phyloP scores from a whole-genome alignment of 139 green algal genomes.

The Eudorina sp. region DNA sequence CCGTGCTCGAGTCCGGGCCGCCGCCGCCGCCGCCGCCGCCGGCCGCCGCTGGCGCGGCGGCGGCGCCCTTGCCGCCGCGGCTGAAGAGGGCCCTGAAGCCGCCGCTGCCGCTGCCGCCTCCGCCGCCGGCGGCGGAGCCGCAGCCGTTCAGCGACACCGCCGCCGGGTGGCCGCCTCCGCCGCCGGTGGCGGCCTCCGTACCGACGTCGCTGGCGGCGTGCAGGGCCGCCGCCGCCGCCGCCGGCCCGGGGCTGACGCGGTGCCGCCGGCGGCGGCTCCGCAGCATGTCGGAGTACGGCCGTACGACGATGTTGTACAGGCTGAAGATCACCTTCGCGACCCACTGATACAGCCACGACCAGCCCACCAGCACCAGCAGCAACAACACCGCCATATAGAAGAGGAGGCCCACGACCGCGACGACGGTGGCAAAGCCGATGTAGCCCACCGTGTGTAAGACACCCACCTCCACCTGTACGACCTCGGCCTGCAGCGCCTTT shows the following conservation, averaged over 20 bases:
- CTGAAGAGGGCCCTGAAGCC: background rate
- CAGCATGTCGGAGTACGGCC: background rate
- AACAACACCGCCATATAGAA: background rate
- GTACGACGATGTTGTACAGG: background rate
- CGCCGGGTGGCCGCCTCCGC: background rate
- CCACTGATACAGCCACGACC: constrained; percentile 30
- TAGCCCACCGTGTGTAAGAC: background rate
- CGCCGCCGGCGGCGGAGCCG: background rate
- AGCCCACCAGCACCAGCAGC: constrained; percentile 12
- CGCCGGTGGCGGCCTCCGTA: background rate
- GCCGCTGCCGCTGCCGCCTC: background rate
- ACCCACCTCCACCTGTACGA: background rate
- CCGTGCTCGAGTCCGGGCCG: too few species aligned
- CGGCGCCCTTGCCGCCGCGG: background rate
- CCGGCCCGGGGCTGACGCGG: background rate
- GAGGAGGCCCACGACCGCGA: background rate
- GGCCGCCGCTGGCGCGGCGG: background rate
- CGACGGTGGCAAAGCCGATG: background rate
- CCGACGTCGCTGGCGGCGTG: background rate
- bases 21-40: background rate
- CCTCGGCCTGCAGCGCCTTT: constrained; percentile 25
- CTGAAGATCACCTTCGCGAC: constrained; percentile 23
- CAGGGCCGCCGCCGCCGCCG: background rate
- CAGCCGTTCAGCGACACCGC: background rate
- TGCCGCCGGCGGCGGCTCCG: background rate